These are phyloP conservation scores for Cordyceps militaris DNA, from an alignment of 2,329 filamentous ascomycete species.

Conservation along the genomic window DNA sequence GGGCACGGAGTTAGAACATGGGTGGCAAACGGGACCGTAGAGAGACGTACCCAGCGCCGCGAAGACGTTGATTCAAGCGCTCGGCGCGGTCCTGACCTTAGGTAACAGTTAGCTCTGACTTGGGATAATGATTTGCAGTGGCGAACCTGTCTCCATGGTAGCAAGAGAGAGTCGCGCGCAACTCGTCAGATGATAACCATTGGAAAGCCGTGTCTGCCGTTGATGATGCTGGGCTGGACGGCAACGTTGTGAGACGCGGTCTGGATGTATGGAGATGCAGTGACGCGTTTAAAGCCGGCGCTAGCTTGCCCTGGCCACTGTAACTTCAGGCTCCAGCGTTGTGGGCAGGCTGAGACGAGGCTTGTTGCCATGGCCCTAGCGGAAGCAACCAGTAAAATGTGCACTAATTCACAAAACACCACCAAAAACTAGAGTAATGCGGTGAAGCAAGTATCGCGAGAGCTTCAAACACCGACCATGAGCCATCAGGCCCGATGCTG, in stretches of 20 bases:
- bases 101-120: neutral
- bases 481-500: accelerated
- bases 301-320: neutral
- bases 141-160: conserved; percentile 6
- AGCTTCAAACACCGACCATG: neutral
- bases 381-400: neutral
- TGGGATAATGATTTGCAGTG: neutral
- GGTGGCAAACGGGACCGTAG: neutral
- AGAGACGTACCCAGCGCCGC: conserved; percentile 54
- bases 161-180: neutral
- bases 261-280: neutral
- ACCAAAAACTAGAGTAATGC: neutral
- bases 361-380: neutral
- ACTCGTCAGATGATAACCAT: neutral
- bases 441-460: neutral
- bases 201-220: no score
- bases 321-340: neutral
- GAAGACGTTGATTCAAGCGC: conserved; percentile 57
- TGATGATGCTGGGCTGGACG: neutral
- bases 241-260: neutral
- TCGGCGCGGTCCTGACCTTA: neutral
- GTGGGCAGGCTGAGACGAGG: neutral
- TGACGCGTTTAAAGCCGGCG: neutral
- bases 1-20: conserved; percentile 12
- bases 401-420: conserved; percentile 6